A percentile compares a stretch with the other conserved stretches of the same genome.
Evolutionary conservation across 306 rosid species (phyloP).

Genomic region (Neltuma alba): DNA sequence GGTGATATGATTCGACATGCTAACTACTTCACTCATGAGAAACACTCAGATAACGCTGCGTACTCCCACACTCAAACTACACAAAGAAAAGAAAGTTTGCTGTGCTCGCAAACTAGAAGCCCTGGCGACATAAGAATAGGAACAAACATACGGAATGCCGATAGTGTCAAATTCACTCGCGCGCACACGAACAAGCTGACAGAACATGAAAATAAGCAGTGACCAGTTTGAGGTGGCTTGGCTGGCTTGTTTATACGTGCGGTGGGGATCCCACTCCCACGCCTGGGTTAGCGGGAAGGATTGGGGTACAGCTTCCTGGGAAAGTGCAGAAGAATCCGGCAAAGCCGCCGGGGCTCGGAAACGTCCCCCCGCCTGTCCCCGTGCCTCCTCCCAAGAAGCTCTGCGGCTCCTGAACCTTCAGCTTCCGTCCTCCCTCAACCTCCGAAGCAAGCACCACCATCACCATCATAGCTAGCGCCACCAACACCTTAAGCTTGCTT

Average conservation of each 20-base stretch:
- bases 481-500: conserved; percentile 5
- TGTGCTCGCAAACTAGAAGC: neutral
- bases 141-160: neutral
- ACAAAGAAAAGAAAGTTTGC: neutral
- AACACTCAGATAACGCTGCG: neutral
- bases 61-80: neutral
- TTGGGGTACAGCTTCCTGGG: conserved; percentile 42
- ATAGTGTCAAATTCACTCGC: neutral
- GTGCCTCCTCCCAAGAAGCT: conserved; percentile 42
- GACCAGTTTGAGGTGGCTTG: neutral
- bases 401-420: conserved; percentile 29
- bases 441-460: conserved; percentile 27
- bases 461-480: conserved; percentile 15
- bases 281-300: conserved; percentile 26
- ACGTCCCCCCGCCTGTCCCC: conserved; percentile 5
- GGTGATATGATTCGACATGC: neutral
- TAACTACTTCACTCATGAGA: neutral
- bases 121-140: neutral
- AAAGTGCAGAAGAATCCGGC: conserved; percentile 41
- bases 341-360: conserved; percentile 45
- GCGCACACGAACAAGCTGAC: neutral
- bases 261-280: conserved; percentile 27
- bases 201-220: neutral
- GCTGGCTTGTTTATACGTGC: conserved; percentile 31
- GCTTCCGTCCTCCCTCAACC: conserved; percentile 35